Base-by-base conservation (phyloP, 2,329 filamentous ascomycete species). In the Pyrenochaeta sp. region DNA sequence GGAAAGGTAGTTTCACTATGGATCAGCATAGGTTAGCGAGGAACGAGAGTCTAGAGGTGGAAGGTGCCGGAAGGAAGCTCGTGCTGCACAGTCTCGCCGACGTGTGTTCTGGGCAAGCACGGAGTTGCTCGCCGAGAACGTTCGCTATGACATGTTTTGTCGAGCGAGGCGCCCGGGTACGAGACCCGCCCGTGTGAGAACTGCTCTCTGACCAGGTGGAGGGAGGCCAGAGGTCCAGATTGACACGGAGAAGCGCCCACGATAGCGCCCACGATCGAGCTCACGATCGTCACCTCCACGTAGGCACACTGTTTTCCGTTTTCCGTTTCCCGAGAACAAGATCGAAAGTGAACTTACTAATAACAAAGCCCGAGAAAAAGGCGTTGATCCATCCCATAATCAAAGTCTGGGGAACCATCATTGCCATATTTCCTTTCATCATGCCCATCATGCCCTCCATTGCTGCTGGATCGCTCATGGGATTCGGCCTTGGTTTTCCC, bases 371-470 rank as follows among this genome's bases (percentile, higher is more conserved):
- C 38, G 90, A 95, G 66, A 99, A 99, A 70, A 97, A 99, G 0
- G 94, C 92, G 76, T 99, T 99, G 71, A 99, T 97, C 94, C 94
- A 99, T 57, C 93, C 94, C 94, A 99, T 99, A 60, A 99, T 99
- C 69, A 99, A 76, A 5, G 92, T 97, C 74, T 99, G 96, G 35
- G 94, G 94, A 45, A 99, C 90, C 78, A 99, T 97, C 94, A 97
- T 99, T 55, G 94, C 93, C 89, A 99, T 96, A 70, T 99, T 96
- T 44, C 92, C 92, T 83, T 99, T 99, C 90, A 99, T 96, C 90
- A 96, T 96, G 59, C 94, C 93, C 94, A 99, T 99, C 94, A 99
- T 99, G 59, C 92, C 93, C 69, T 99, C 95, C 94, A 99, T 99
- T 45, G 90, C 90, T 34, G 88, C 88, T 15, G 95, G 95, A 71